Base-by-base conservation (phyloP, 768 basidiomycete species). In the Boletus rubescentipes region DNA sequence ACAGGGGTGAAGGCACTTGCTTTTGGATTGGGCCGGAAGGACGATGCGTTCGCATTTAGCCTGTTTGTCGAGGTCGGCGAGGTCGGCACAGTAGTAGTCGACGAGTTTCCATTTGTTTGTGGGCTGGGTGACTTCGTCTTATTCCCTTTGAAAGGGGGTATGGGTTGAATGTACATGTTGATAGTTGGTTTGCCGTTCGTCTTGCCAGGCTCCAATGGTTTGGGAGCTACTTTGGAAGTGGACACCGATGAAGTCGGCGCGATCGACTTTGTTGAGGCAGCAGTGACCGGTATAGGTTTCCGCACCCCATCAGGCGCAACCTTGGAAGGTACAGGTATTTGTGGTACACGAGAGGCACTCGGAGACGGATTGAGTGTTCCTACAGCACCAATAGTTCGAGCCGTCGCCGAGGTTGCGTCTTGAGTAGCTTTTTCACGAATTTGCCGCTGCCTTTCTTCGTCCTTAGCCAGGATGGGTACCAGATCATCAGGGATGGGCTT, bases 401-500 rank as follows among this genome's bases (percentile, higher is more conserved):
- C 89, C 18, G 81, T 75, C 2, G 75, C 38, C 1, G 90, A 85
- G 20, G 78, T 60, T 3, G 91, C 88, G 57, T 93, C 91, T 46
- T 79, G 75, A 40, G 70, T 73, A 16, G 89, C 82, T 70, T 89
- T 94, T 70, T 91, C 91, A 54, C 79, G 79, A 69, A 97, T 95
- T 45, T 75, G 79, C 55, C 83, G 83, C 64, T 95, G 92, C 74
- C 91, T 96, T 48, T 89, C 88, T 70, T 92, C 91, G 64, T 96
- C 92, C 73, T 97, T 98, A 38, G 96, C 88, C 21, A 98, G 75
- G 65, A 98, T 94, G 4, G 89, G 81, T 16, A 98, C 88, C 47
- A 98, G 81, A 66, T 98, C 96, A 29, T 93, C 91, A 14, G 96
- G 95, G 59, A 98, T 94, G 16, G 92, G 93, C 68, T 93, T 89